Evolutionary conservation across 495 filamentous ascomycete genomes (phyloP).

Genomic region (Astrothelium macrocarpum): DNA sequence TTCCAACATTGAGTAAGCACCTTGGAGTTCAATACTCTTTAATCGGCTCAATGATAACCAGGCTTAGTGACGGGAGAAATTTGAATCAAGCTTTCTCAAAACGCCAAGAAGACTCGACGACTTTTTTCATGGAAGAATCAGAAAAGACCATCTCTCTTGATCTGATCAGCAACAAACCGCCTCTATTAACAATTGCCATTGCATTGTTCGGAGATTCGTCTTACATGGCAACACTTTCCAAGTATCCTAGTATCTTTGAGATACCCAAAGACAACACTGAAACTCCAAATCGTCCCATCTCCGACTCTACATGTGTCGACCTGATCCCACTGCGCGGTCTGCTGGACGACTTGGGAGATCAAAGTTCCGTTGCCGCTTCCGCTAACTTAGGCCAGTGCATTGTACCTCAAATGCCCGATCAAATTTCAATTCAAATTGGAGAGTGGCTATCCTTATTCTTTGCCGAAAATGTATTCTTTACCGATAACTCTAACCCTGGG

Average conservation of each 20-base stretch:
- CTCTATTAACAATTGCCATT: slow-evolving; percentile 23
- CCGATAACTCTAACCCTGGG: no score
- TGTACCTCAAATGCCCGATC: background rate
- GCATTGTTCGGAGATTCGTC: slow-evolving; percentile 30
- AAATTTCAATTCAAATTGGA: background rate
- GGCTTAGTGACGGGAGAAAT: background rate
- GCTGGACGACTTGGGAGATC: background rate
- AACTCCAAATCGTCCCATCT: background rate
- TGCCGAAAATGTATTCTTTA: background rate
- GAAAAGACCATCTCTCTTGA: background rate
- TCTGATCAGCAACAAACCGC: slow-evolving; percentile 19
- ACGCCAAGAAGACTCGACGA: background rate
- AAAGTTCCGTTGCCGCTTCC: background rate
- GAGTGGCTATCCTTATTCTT: background rate
- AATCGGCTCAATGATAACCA: background rate
- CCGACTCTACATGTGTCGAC: background rate
- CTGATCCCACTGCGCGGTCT: slow-evolving; percentile 2
- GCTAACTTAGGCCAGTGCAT: no score
- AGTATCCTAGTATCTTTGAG: background rate
- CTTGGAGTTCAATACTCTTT: background rate
- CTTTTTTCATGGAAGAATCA: background rate
- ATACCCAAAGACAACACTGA: background rate
- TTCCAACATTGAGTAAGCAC: background rate
- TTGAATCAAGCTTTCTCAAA: background rate
- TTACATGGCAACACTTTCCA: slow-evolving; percentile 14